These are phyloP conservation scores for Neurospora discreta DNA, from an alignment of 495 filamentous ascomycete genomes.

Conservation along the genomic window DNA sequence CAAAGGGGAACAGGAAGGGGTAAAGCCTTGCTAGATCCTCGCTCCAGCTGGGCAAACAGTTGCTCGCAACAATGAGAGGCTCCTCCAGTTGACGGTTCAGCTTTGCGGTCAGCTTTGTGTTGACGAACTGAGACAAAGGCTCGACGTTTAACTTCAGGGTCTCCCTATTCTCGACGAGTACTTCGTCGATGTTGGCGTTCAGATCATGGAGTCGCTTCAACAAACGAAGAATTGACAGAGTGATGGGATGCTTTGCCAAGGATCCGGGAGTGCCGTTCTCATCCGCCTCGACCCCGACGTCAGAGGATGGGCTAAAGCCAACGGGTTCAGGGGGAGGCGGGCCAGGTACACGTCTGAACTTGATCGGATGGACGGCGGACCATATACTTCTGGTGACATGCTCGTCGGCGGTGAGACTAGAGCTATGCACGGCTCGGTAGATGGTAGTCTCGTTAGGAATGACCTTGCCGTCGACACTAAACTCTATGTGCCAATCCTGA, in stretches of 20 bases:
- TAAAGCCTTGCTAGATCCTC: constrained; percentile 94
- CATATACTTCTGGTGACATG: constrained; percentile 66
- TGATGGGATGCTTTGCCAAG: constrained; percentile 71
- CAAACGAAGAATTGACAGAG: constrained; percentile 77
- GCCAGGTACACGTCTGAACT: constrained; percentile 76
- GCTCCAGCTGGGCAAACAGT: constrained; percentile 91
- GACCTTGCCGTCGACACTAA: constrained; percentile 74
- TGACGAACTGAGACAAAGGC: constrained; percentile 90
- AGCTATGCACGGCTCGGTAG: constrained; percentile 84
- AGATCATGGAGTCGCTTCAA: constrained; percentile 87
- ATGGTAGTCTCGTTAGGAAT: constrained; percentile 90
- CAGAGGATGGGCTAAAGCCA: constrained; percentile 45
- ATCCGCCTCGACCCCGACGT: constrained; percentile 32
- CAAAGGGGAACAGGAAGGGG: constrained; percentile 98
- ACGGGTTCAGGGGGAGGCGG: constrained; percentile 76
- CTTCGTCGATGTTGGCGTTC: constrained; percentile 91
- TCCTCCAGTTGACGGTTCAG: constrained; percentile 95
- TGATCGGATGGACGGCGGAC: constrained; percentile 83
- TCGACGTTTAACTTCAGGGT: constrained; percentile 60
- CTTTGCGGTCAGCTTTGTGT: constrained; percentile 98
- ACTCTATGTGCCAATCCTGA: constrained; percentile 98
- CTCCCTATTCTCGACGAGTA: constrained; percentile 79
- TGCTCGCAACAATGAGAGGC: constrained; percentile 96
- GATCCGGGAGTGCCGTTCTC: constrained; percentile 62
- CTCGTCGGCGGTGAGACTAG: constrained; percentile 53